Percentiles rank a stretch among this genome's conserved stretches.
phyloP scores from a whole-genome alignment of 768 basidiomycete genomes.

The Lyophyllum atratum region DNA sequence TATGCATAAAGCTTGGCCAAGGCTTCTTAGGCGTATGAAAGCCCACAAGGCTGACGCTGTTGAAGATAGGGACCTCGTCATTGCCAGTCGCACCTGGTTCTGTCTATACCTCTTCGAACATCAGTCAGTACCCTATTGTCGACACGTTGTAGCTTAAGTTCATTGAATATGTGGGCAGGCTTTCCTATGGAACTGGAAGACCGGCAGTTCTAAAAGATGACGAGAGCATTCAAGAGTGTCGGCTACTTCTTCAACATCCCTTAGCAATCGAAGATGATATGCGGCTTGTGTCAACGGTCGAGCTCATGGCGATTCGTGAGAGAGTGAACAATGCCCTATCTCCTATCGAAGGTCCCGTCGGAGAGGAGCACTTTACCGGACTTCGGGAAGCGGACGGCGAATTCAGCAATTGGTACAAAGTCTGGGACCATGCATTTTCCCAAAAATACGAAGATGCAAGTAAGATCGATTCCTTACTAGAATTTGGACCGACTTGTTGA shows the following conservation, averaged over 20 bases:
- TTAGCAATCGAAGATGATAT: slow-evolving; percentile 91
- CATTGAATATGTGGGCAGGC: slow-evolving; percentile 40
- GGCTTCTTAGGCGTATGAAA: slow-evolving; percentile 77
- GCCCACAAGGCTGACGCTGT: slow-evolving; percentile 55
- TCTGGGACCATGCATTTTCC: slow-evolving; percentile 80
- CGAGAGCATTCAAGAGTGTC: slow-evolving; percentile 84
- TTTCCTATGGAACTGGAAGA: slow-evolving; percentile 93
- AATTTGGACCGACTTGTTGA: not conserved
- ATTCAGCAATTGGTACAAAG: slow-evolving; percentile 80
- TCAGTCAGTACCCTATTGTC: slow-evolving; percentile 59
- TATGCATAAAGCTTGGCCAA: slow-evolving; percentile 91
- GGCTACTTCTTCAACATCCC: slow-evolving; percentile 81
- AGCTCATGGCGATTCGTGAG: slow-evolving; percentile 88
- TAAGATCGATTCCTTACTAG: slow-evolving; percentile 29
- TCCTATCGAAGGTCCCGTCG: slow-evolving; percentile 76
- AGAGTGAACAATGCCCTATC: slow-evolving; percentile 80
- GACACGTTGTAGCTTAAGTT: not conserved
- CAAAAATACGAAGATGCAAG: slow-evolving; percentile 84
- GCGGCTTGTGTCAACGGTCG: slow-evolving; percentile 92
- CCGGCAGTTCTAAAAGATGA: slow-evolving; percentile 93
- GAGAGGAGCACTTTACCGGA: slow-evolving; percentile 68
- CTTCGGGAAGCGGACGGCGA: slow-evolving; percentile 75
- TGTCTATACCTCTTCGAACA: slow-evolving; percentile 93
- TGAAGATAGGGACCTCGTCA: slow-evolving; percentile 77
- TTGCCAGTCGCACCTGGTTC: slow-evolving; percentile 88